Evolutionary conservation across 192 early-diverging fungal genomes (phyloP), one percentile per base, ranked within the genome.

Genomic region (Backusella luteola): DNA sequence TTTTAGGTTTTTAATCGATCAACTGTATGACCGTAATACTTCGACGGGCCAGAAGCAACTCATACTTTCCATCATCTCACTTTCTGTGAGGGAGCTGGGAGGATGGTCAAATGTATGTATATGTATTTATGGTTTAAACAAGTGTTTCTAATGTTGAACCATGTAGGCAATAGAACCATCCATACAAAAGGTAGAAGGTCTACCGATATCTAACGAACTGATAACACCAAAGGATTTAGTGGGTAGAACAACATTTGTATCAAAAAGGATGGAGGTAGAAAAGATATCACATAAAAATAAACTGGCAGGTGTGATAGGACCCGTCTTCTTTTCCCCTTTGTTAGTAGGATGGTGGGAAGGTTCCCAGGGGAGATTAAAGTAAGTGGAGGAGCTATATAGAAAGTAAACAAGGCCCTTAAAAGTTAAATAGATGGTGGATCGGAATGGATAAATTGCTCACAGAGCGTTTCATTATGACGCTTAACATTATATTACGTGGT

Each of bases 291-390:
- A 67, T 34, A 34, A 66, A 56, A 67, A 32, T 34, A 17, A 69
- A 73, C 44, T 79, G 17, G 49, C 66, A 63, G 78, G 73, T 42
- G 34, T 77, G n/a, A 76, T 72, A 12, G 71, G 75, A 1, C 44
- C 52, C 15, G 21, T 67, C 9, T 81, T 81, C 66, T 81, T 81
- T 56, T 77, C 73, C 12, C 80, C 80, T 6, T 63, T 81, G 29
- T n/a, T 81, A 8, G 49, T 69, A 39, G 80, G 80, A 4, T 81
- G 80, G 80, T 81, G 80, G 80, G 80, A 77, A 63, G 75, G 71
- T 12, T 49, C 66, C 6, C 71, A 77, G 59, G 63, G 44, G 6
- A 44, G 72, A 15, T 34, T 72, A 49, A 73, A 63, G 80, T 77
- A 52, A 76, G 52, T 52, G 6, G 19, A n/a, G 12, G 0, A 14